Evolutionary conservation across 371 early-diverging fungal genomes (phyloP).

Genomic region (Lichtheimia corymbifera): DNA sequence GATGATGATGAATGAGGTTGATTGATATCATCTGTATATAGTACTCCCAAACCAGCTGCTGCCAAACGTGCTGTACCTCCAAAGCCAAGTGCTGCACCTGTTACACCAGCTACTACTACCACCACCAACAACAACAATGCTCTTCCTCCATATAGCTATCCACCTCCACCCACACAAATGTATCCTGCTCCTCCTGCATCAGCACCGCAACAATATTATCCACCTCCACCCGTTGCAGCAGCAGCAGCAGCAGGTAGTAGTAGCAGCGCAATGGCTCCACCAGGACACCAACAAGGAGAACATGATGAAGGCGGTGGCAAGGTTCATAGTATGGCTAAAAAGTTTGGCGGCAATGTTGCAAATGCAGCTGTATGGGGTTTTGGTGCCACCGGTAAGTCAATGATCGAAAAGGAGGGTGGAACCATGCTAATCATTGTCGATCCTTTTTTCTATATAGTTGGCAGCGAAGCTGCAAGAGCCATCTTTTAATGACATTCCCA

Average conservation of each 20-base stretch:
- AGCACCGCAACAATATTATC: slow-evolving; percentile 16
- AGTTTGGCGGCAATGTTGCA: slow-evolving; percentile 42
- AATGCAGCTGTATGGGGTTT: slow-evolving; percentile 50
- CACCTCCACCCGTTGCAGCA: slow-evolving; percentile 20
- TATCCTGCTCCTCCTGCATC: slow-evolving; percentile 34
- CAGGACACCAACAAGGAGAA: slow-evolving; percentile 2
- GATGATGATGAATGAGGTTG: not conserved
- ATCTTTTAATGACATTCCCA: slow-evolving; percentile 26
- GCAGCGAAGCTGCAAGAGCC: slow-evolving; percentile 38
- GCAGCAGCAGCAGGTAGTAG: slow-evolving; percentile 6
- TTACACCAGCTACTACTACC: not conserved
- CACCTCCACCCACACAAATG: slow-evolving; percentile 48
- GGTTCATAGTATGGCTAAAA: slow-evolving; percentile 37
- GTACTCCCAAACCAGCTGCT: slow-evolving; percentile 3
- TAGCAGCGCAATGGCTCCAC: too few species aligned
- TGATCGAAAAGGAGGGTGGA: not conserved
- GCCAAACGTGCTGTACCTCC: slow-evolving; percentile 11
- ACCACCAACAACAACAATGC: slow-evolving; percentile 5
- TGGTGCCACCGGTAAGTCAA: slow-evolving; percentile 45
- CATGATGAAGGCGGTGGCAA: slow-evolving; percentile 22
- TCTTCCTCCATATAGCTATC: slow-evolving; percentile 40
- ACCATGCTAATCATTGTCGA: slow-evolving; percentile 4
- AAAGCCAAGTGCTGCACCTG: slow-evolving; percentile 12
- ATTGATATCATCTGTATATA: not conserved
- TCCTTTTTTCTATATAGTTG: slow-evolving; percentile 22